A percentile compares a stretch with the other conserved stretches of the same genome.
Evolutionary conservation across 352 stramenopile genomes (phyloP).

Genomic region (Phytopythium cucurbitacearum): DNA sequence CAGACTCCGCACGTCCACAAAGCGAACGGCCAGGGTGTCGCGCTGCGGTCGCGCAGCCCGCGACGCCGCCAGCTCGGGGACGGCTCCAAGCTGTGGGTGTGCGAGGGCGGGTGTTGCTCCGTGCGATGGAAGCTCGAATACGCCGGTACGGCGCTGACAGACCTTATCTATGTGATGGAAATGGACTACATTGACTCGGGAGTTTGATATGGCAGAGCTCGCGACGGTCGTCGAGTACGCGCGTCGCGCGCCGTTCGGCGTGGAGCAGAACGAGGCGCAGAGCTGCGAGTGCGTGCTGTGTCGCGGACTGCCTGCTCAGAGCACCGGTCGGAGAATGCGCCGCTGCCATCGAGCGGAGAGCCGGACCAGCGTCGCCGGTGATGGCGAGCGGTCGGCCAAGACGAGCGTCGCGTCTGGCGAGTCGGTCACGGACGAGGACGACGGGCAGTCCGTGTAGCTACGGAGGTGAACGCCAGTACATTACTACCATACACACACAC

Average conservation of each 20-base stretch:
- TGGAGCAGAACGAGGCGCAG: conserved; percentile 50
- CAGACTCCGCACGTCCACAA: too few species aligned
- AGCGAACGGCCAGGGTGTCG: too few species aligned
- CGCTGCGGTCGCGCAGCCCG: too few species aligned
- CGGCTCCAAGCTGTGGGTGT: conserved; percentile 50
- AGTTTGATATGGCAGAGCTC: conserved; percentile 25
- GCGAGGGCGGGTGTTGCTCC: conserved; percentile 58
- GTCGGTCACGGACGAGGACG: conserved; percentile 24
- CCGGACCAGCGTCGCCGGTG: too few species aligned
- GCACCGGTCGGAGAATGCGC: conserved; percentile 1
- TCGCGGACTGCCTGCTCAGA: conserved; percentile 20
- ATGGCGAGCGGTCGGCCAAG: conserved; percentile 5
- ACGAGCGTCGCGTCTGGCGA: conserved; percentile 16
- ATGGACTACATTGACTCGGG: conserved; percentile 3
- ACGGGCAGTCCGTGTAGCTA: neutral
- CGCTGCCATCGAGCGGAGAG: neutral
- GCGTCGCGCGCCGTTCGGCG: conserved; percentile 59
- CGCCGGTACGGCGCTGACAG: conserved; percentile 27
- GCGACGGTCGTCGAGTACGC: conserved; percentile 63
- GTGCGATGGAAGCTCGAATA: conserved; percentile 78
- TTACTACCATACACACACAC: neutral
- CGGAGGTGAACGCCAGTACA: neutral
- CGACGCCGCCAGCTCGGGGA: too few species aligned
- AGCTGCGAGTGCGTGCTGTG: conserved; percentile 62
- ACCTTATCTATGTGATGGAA: neutral